Base-by-base conservation (phyloP, 2,329 filamentous ascomycete species). In the Diaporthe helianthi region DNA sequence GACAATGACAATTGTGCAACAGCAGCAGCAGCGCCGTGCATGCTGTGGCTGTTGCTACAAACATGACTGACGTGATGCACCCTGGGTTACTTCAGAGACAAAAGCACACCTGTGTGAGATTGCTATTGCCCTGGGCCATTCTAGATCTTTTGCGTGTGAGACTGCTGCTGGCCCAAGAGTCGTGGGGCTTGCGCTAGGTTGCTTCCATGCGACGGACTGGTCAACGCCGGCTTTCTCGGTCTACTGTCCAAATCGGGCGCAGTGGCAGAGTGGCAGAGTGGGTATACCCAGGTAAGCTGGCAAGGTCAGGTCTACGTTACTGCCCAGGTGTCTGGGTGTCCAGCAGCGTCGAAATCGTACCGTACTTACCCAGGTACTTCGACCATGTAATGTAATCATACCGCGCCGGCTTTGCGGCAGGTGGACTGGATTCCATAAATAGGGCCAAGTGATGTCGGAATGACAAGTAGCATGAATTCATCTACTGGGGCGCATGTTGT, bases 391-490 rank as follows among this genome's bases (percentile, higher is more conserved):
- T n/a, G 55, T 46, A 44, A 60, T 7, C 3, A 31, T 19, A 19
- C 38, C 38, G 4, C 22, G 24, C 38, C 44, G 54, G 53, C n/a
- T 36, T 22, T n/a, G n/a, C 22, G 12, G 54, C 4, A 29, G n/a
- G 58, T 49, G 58, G 41, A 8, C 19, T 63, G 29, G 4, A 46
- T 49, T 63, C 58, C 58, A 63, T 63, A 63, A 63, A 49, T 63
- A 63, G 58, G 26, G 58, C 44, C 29, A 29, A 36, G 29, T 63
- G 58, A 63, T 63, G 58, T 63, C 44, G 58, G 24, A 49, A 63
- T 63, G 24, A 33, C 41, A 47, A 33, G 58, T 10, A 33, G 26
- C 58, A 22, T 33, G 22, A 17, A n/a, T 46, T 31, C 7, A 13
- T 31, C 24, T 9, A 22, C 26, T 22, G 41, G 5, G 33, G 58